Evolutionary conservation across 768 basidiomycete species (phyloP).

Genomic region (Agaricus blazei): DNA sequence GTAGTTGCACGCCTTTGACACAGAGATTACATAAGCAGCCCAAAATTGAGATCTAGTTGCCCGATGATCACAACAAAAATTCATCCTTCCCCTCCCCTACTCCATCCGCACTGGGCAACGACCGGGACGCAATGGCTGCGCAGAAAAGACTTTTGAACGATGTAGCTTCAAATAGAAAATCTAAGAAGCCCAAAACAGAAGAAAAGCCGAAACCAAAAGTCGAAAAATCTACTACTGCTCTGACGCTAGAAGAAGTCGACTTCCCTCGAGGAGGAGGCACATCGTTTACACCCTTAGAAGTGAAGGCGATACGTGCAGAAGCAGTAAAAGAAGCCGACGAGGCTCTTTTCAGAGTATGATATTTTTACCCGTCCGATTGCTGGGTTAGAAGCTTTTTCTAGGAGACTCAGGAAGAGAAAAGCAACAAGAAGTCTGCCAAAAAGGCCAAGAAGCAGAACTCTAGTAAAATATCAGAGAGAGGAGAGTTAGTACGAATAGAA

Average conservation of each 20-base stretch:
- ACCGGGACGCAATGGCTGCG: constrained; percentile 31
- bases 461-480: constrained; percentile 33
- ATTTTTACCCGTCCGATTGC: not conserved
- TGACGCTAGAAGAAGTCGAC: constrained; percentile 68
- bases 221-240: constrained; percentile 14
- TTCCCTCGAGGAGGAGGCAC: constrained; percentile 97
- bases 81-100: constrained; percentile 12
- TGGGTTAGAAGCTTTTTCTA: not conserved
- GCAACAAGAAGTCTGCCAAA: constrained; percentile 37
- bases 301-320: constrained; percentile 81
- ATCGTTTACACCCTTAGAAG: constrained; percentile 80
- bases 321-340: constrained; percentile 79
- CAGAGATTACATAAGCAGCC: constrained; percentile 7
- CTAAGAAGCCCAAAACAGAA: constrained; percentile 58
- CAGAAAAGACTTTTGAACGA: constrained; percentile 65
- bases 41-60: constrained; percentile 18
- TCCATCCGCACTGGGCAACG: not conserved
- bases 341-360: constrained; percentile 65
- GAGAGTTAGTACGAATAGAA: constrained; percentile 69
- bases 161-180: constrained; percentile 36
- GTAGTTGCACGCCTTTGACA: not conserved
- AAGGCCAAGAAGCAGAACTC: constrained; percentile 43
- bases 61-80: constrained; percentile 22
- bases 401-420: constrained; percentile 33
- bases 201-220: constrained; percentile 13